Base-by-base conservation (phyloP, 768 basidiomycete species). In the Lanmaoa rubissima region DNA sequence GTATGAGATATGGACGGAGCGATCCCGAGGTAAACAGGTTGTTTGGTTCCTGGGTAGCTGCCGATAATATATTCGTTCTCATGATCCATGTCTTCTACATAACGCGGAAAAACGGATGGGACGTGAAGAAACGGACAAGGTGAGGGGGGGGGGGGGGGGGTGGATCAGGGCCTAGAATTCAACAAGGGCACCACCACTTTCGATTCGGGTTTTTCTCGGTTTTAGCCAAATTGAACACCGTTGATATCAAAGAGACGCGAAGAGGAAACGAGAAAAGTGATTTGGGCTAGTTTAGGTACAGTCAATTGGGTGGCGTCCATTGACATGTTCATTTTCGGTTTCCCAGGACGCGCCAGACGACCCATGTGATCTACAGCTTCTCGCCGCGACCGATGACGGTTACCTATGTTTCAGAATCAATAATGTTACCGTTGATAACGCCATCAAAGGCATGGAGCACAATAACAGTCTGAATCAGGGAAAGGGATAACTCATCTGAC, bases 381-480 rank as follows among this genome's bases (percentile, higher is more conserved):
- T 78, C 76, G 51, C 81, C 82, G 21, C 83, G 82, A 50, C 85
- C 85, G 53, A 86, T 87, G 49, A 79, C 79, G 40, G 78, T 80
- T 50, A 84, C 83, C 83, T 84, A 35, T 53, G 17, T 53, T 35
- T 17, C 12, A 17, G 6, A 14, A 42, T 59, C 53, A 57, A 40
- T 49, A 53, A 54, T 50, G 32, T 41, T 39, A 40, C 42, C 44
- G 42, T 38, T n/a, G 38, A 59, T 54, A 47, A 52, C n/a, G 48
- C 54, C 57, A 44, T 54, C 54, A 52, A 49, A 55, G 43, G 50
- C 13, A 34, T 26, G 17, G 24, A 38, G 14, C 14, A n/a, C 39
- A 19, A 49, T 40, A 32, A 48, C 38, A 6, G 21, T 50, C 21
- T 36, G 12, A 32, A 48, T 24, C 21, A 19, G 35, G 35, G 34